Conservation (phyloP, 108 stramenopile genomes). For the Cyclotella sp. region DNA sequence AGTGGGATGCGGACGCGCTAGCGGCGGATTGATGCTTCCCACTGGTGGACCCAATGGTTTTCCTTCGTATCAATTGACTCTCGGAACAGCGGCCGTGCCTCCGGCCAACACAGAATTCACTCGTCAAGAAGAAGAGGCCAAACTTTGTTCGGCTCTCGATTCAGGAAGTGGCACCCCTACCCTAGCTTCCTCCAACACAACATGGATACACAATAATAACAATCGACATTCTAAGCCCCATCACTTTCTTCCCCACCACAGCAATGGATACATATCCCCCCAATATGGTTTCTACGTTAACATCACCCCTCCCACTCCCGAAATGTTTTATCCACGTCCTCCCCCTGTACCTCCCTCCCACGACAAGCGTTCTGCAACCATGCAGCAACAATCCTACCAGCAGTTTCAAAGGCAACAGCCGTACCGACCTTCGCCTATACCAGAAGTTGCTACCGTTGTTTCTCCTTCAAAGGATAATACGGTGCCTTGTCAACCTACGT, state of each 20-base stretch:
- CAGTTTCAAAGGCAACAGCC: conserved; percentile 34
- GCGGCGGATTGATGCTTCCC: conserved; percentile 47
- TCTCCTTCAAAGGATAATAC: conserved; percentile 17
- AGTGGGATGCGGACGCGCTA: conserved; percentile 31
- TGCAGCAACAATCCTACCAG: conserved; percentile 28
- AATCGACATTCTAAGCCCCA: conserved; percentile 56
- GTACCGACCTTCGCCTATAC: conserved; percentile 38
- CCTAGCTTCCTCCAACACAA: conserved; percentile 11
- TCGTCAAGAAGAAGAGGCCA: conserved; percentile 5
- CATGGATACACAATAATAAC: conserved; percentile 10
- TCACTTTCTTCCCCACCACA: conserved; percentile 50
- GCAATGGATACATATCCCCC: conserved; percentile 68
- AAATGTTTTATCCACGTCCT: conserved; percentile 44
- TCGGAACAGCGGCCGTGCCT: conserved; percentile 34
- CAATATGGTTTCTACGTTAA: conserved; percentile 85
- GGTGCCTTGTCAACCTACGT: neutral
- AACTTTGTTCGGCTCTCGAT: neutral
- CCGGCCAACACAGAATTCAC: conserved; percentile 17
- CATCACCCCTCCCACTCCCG: conserved; percentile 82
- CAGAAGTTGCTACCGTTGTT: conserved; percentile 31
- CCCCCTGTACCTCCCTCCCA: neutral
- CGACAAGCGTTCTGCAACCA: conserved; percentile 9
- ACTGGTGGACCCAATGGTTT: conserved; percentile 41
- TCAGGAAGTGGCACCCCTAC: conserved; percentile 1
- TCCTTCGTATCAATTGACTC: conserved; percentile 34